These are phyloP conservation scores for Rutstroemia sp. DNA, from an alignment of 2,329 filamentous ascomycete genomes.

Conservation along the genomic window DNA sequence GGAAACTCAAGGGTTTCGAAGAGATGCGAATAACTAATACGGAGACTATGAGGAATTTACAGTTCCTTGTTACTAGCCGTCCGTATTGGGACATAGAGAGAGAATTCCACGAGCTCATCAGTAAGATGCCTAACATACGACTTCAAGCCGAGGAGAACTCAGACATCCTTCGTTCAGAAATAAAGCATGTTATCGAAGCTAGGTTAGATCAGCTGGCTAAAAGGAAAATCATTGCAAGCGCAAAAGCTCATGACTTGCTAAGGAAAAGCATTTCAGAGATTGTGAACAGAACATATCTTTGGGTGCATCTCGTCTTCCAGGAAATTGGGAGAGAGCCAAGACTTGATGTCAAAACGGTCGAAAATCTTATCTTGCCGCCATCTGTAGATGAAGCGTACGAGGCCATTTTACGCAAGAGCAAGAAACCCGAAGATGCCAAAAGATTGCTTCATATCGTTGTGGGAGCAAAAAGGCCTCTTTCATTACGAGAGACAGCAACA, in stretches of 20 bases:
- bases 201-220: neutral
- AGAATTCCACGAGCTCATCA: neutral
- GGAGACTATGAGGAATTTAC: neutral
- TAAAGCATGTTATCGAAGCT: slow-evolving; percentile 9
- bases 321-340: neutral
- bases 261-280: neutral
- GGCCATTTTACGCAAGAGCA: neutral
- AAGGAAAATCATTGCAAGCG: neutral
- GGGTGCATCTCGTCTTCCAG: slow-evolving; percentile 8
- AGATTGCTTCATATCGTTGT: slow-evolving; percentile 8
- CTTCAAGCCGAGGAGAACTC: slow-evolving; percentile 3
- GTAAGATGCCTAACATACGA: neutral
- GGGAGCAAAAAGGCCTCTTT: slow-evolving; percentile 3
- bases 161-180: slow-evolving; percentile 6
- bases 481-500: slow-evolving; percentile 2
- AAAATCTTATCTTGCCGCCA: neutral
- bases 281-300: slow-evolving; percentile 8
- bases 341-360: neutral
- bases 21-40: neutral
- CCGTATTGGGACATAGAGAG: slow-evolving; percentile 5
- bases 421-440: neutral
- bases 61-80: slow-evolving; percentile 7
- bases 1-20: slow-evolving; percentile 1
- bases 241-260: neutral
- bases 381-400: slow-evolving; percentile 2